A percentile compares a stretch with the other conserved stretches of the same genome.
Evolutionary conservation across 192 early-diverging fungal species (phyloP).

Genomic region (Coemansia nantahalensis): DNA sequence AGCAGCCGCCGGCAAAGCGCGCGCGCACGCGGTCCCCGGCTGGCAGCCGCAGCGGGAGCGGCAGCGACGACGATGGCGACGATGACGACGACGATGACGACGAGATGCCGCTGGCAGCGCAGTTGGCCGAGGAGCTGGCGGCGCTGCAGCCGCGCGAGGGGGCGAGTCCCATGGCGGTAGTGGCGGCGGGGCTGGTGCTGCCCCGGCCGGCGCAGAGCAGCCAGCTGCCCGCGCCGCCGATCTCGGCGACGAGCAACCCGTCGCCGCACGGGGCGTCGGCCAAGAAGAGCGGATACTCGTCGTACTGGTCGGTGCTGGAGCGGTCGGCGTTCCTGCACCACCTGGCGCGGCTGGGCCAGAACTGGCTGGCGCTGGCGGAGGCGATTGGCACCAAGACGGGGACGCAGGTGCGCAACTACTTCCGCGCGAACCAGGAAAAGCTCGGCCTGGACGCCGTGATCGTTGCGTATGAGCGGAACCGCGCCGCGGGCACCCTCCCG

Average conservation of each 20-base stretch:
- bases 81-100: conserved; percentile 36
- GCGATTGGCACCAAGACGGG: conserved; percentile 74
- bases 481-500: conserved; percentile 24
- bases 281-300: conserved; percentile 60
- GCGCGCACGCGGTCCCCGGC: neutral
- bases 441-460: conserved; percentile 50
- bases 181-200: conserved; percentile 17
- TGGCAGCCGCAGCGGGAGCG: conserved; percentile 2
- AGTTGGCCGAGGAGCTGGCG: conserved; percentile 34
- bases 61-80: conserved; percentile 30
- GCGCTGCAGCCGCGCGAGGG: conserved; percentile 2
- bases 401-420: conserved; percentile 84
- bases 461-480: conserved; percentile 36
- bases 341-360: conserved; percentile 60
- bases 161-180: conserved; percentile 9
- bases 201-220: conserved; percentile 1
- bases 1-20: too few species aligned
- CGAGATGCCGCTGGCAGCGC: conserved; percentile 45
- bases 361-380: conserved; percentile 77
- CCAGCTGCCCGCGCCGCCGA: neutral
- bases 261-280: conserved; percentile 11
- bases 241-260: neutral
- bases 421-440: conserved; percentile 60
- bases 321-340: conserved; percentile 68
- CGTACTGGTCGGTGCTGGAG: conserved; percentile 89